Evolutionary conservation across 1,284 basidiomycete genomes (phyloP).

Genomic region (Xerocomus nothofagi): DNA sequence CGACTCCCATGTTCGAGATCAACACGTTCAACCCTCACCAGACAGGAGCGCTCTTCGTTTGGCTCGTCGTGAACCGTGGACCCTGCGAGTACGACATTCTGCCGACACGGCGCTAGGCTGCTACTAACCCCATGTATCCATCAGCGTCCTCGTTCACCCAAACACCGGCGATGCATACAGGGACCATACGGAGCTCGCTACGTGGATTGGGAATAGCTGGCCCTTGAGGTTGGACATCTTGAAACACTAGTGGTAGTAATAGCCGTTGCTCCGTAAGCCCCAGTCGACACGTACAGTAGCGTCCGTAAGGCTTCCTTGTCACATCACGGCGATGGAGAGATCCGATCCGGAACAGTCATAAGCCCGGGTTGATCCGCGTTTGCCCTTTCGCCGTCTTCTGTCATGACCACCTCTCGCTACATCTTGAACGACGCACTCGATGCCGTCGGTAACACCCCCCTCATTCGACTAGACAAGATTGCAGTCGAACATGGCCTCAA

Average conservation of each 20-base stretch:
- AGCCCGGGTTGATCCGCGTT: background rate
- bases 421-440: constrained; percentile 79
- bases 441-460: constrained; percentile 88
- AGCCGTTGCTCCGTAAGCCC: no score
- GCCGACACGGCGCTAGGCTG: background rate
- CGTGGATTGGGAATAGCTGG: constrained; percentile 71
- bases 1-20: constrained; percentile 45
- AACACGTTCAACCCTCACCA: constrained; percentile 40
- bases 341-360: constrained; percentile 22
- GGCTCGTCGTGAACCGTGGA: constrained; percentile 43
- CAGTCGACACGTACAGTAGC: no score
- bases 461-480: constrained; percentile 84
- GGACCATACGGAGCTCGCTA: constrained; percentile 65
- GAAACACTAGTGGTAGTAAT: no score
- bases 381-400: background rate
- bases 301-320: no score
- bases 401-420: constrained; percentile 29
- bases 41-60: constrained; percentile 42
- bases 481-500: constrained; percentile 73
- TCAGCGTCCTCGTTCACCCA: constrained; percentile 70
- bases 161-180: constrained; percentile 59
- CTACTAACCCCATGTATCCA: constrained; percentile 4
- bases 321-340: constrained; percentile 5
- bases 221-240: constrained; percentile 50
- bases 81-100: constrained; percentile 35